Base-by-base conservation (phyloP, 169 alveolate genomes). In the Cryptosporidium viatorum region DNA sequence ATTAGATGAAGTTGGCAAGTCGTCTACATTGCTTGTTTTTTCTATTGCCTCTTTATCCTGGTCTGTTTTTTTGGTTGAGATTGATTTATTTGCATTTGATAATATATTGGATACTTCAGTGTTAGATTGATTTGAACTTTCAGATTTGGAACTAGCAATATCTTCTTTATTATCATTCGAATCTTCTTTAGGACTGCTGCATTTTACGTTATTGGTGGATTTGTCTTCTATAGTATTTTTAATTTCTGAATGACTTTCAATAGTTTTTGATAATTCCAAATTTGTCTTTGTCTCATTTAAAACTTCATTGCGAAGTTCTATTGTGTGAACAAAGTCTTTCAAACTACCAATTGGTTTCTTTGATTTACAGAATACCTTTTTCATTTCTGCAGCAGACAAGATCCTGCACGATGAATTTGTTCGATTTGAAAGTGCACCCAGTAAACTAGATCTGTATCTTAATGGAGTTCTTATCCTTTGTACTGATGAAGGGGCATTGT, bases 351-450 rank as follows among this genome's bases (percentile, higher is more conserved):
- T 65, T 7, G 89, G 89, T 80, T 45, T 80, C 37, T 52, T 80
- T 26, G 75, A 59, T 45, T 48, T 80, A 26, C 89, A 80, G 29
- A 80, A 80, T 39, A 59, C 67, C 80, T 67, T 59, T 29, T 62
- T 80, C 89, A 80, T 80, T 59, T 80, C 89, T 12, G 89, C 89
- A 35, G 89, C 89, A 80, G 89, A 62, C 9, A 80, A 70, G 14
- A 80, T 80, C 39, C 68, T 59, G 23, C 80, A 80, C 21, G 80
- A 80, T n/a, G 89, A 62, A 48, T 65, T 48, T 62, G 80, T 5
- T 48, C 59, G 51, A 67, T 67, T 80, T 43, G 59, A 41, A n/a
- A 80, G 29, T 37, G 86, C 86, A 12, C 86, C 60, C 4, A 73
- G 26, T 18, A 62, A 50, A 80, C 68, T 80, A n/a, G 73, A 62